Percentiles rank a stretch among this genome's conserved stretches.
These are phyloP conservation scores for Corchorus capsularis DNA, from an alignment of 345 rosid genomes.

Conservation along the genomic window DNA sequence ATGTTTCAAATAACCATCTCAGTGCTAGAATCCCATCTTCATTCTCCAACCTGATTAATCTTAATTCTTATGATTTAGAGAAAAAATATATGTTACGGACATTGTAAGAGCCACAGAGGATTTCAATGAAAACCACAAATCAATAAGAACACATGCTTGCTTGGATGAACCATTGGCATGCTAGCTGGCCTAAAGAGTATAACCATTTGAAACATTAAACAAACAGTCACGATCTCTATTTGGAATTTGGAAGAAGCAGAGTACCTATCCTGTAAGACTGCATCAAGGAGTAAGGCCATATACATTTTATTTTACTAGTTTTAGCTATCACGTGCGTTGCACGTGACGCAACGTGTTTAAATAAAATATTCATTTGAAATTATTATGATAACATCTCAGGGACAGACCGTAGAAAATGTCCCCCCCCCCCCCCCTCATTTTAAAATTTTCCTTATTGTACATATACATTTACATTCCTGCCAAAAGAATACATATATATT, in stretches of 20 bases:
- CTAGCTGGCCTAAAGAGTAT: conserved; percentile 29
- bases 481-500: no score
- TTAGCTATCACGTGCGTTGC: no score
- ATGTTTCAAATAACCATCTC: conserved; percentile 57
- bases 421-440: no score
- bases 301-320: no score
- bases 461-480: no score
- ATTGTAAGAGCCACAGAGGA: conserved; percentile 60
- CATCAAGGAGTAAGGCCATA: no score
- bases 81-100: no score
- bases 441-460: no score
- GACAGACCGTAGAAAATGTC: no score
- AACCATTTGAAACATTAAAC: not conserved
- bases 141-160: conserved; percentile 38
- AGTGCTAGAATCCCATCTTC: conserved; percentile 52
- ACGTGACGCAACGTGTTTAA: no score
- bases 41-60: conserved; percentile 51
- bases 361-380: no score
- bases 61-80: conserved; percentile 46
- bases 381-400: no score
- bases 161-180: conserved; percentile 41
- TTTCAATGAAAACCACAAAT: conserved; percentile 47
- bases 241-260: not conserved
- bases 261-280: not conserved
- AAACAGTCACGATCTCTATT: not conserved